These are phyloP conservation scores for Crithidia expoeki DNA, from an alignment of 208 protist species.

Conservation along the genomic window DNA sequence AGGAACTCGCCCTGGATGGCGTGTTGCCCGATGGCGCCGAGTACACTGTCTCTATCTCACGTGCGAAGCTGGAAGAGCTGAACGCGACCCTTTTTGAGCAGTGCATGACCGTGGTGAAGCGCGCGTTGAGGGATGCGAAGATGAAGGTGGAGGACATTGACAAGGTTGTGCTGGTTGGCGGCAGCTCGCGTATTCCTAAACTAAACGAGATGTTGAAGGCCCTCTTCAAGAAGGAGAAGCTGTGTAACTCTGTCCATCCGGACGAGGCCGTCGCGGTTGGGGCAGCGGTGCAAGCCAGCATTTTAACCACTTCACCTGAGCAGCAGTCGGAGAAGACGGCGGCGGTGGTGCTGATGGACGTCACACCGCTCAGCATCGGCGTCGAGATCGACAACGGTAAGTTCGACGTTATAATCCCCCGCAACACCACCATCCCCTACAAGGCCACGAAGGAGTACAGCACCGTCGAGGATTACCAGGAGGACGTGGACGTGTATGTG, in stretches of 20 bases:
- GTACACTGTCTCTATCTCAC: constrained; percentile 95
- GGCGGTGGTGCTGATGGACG: constrained; percentile 96
- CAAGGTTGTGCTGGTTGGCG: constrained; percentile 96
- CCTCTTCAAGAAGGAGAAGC: constrained; percentile 73
- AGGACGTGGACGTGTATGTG: constrained; percentile 98
- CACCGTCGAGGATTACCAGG: constrained; percentile 98
- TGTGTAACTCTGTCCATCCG: constrained; percentile 94
- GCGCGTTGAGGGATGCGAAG: constrained; percentile 87
- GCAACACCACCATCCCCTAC: constrained; percentile 92
- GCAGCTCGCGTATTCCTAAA: constrained; percentile 97
- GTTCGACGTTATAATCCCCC: constrained; percentile 90
- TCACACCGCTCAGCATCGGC: constrained; percentile 96
- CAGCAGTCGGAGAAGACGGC: constrained; percentile 82
- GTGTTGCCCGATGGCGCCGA: constrained; percentile 94
- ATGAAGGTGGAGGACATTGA: constrained; percentile 84
- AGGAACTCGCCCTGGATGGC: constrained; percentile 96
- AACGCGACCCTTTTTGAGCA: constrained; percentile 78
- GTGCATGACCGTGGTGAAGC: constrained; percentile 81
- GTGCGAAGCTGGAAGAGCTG: constrained; percentile 98
- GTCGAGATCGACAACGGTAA: constrained; percentile 96
- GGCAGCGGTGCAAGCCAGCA: constrained; percentile 98
- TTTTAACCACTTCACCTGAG: constrained; percentile 81
- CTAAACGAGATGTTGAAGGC: constrained; percentile 88
- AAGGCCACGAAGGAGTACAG: constrained; percentile 95
- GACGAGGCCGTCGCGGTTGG: constrained; percentile 99